phyloP scores from a whole-genome alignment of 306 rosid genomes.

The Elaeagnus macrophylla region DNA sequence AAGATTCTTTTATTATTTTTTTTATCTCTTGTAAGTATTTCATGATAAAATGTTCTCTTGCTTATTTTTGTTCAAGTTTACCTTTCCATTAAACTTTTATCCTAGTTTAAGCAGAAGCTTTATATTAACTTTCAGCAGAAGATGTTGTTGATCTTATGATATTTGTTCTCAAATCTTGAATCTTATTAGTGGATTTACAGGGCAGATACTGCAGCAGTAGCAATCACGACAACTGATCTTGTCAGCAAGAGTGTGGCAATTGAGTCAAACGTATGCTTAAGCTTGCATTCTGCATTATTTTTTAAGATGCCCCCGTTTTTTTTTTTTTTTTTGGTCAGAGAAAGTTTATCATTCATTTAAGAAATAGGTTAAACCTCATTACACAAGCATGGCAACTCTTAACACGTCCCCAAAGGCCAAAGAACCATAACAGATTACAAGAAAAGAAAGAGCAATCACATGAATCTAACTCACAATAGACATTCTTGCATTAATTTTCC shows the following conservation, averaged over 20 bases:
- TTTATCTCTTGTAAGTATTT: neutral
- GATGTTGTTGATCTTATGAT: neutral
- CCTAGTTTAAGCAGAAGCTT: neutral
- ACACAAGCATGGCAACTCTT: too few relatives aligned
- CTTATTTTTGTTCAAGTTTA: constrained; percentile 4
- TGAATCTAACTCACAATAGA: too few relatives aligned
- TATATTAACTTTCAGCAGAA: neutral
- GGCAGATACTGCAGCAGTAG: constrained; percentile 91
- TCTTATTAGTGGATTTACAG: constrained; percentile 44
- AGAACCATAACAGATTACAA: too few relatives aligned
- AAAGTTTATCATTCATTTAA: too few relatives aligned
- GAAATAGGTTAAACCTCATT: too few relatives aligned
- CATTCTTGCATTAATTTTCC: too few relatives aligned
- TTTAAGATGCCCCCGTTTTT: neutral
- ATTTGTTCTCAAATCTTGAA: constrained; percentile 10
- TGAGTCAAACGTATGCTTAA: constrained; percentile 53
- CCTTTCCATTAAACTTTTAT: neutral
- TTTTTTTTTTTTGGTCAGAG: neutral
- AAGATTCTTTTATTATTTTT: neutral
- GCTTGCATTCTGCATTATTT: constrained; percentile 14
- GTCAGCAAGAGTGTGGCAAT: constrained; percentile 94
- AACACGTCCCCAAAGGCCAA: too few relatives aligned
- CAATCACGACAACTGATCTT: constrained; percentile 91
- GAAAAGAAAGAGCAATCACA: too few relatives aligned
- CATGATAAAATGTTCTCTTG: neutral